A percentile compares a stretch with the other conserved stretches of the same genome.
Conservation (phyloP, 257 asterid genomes). For the Plantago major region DNA sequence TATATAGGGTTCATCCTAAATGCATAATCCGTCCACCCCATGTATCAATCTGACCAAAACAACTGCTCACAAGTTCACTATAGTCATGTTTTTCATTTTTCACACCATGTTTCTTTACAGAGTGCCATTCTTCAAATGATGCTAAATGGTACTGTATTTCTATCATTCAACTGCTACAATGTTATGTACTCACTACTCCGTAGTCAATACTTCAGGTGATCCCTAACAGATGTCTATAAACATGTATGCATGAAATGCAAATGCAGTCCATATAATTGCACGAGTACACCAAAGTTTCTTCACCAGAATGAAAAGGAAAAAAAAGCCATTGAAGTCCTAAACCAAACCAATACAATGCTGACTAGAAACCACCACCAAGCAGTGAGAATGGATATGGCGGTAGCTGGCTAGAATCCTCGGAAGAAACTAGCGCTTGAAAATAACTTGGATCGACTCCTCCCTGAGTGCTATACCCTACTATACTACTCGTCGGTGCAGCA, state of each 20-base stretch:
- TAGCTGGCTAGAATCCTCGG: conserved; percentile 29
- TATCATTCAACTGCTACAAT: too few species aligned
- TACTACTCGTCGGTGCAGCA: conserved; percentile 5
- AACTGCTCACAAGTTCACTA: too few species aligned
- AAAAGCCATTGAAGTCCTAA: not conserved
- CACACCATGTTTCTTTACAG: too few species aligned
- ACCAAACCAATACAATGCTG: not conserved
- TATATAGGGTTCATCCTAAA: too few species aligned
- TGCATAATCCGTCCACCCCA: too few species aligned
- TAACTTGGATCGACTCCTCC: conserved; percentile 21
- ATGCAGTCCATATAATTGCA: conserved; percentile 1
- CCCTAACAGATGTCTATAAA: not conserved
- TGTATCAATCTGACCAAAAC: too few species aligned
- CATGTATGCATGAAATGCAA: conserved; percentile 5
- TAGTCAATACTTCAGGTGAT: too few species aligned
- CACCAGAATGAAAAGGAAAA: not conserved
- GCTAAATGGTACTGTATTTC: too few species aligned
- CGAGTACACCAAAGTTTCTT: conserved; percentile 2
- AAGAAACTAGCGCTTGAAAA: conserved; percentile 25
- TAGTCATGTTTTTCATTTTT: too few species aligned
- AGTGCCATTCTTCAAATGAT: too few species aligned
- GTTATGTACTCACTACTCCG: too few species aligned
- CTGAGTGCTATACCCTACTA: conserved; percentile 6
- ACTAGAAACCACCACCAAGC: conserved; percentile 54
- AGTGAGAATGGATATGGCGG: conserved; percentile 66